Evolutionary conservation across 2,329 filamentous ascomycete species (phyloP), one percentile per base, ranked within the genome.

Genomic region (Fusarium drepaniforme): DNA sequence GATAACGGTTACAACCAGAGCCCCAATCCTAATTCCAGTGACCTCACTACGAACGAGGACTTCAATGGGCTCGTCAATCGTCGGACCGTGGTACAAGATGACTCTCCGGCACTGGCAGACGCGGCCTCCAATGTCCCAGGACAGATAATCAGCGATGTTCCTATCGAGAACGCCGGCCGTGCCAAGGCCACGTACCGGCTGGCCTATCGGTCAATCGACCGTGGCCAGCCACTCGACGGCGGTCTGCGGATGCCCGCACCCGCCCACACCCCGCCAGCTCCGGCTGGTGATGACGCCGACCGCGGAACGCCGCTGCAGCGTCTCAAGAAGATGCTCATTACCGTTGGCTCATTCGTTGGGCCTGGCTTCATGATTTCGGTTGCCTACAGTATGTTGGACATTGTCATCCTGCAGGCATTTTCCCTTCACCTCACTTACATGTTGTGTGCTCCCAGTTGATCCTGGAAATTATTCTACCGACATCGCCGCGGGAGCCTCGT

Each of bases 391-490:
- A 80, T 75, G 86, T 82, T 15, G 5, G 3, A 53, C 18, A 60
- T 37, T 33, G 30, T 21, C 12, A 49, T 25, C 21, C 21, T 49
- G 21, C 8, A 25, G 8, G 23, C 8, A 25, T n/a, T 18, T 21
- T 11, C 63, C 46, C 35, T 46, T 25, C 25, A 37, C 18, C 15
- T 53, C 8, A 51, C 72, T 72, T 40, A 74, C 49, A 46, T 25
- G 11, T 12, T 25, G 9, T 13, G 16, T 25, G 37, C 21, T 8
- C 42, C 40, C 58, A 88, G 86, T 90, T 74, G 89, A 90, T 71
- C 89, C 87, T 61, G 91, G 91, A 69, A 94, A 94, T 81, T 94
- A 94, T 79, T 87, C 92, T 1, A 94, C 92, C 23, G 92, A 92
- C 80, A 90, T 93, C 58, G 89, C 91, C 9, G 92, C 92, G 56